Percentiles rank a stretch among this genome's conserved stretches.
Evolutionary conservation across 139 green algal genomes (phyloP).

Genomic region (Nannochloris sp.): DNA sequence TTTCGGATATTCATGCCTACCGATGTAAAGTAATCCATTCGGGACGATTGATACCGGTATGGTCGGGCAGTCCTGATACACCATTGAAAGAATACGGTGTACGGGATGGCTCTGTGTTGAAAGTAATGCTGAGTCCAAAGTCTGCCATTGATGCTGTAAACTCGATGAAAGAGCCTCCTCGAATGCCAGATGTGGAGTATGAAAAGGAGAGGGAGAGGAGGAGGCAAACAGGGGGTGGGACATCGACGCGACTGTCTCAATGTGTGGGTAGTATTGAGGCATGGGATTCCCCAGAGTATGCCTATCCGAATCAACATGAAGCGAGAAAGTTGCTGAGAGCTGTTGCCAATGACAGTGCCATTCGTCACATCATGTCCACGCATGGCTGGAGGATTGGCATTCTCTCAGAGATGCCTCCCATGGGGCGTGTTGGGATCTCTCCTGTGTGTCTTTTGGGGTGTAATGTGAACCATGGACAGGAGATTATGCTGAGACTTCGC

Average conservation of each 20-base stretch:
- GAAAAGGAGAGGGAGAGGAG: conserved; percentile 35
- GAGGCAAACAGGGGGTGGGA: background rate
- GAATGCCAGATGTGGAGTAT: conserved; percentile 46
- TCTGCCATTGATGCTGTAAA: conserved; percentile 28
- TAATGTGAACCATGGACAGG: too few species aligned
- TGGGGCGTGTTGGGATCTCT: conserved; percentile 58
- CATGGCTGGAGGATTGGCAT: conserved; percentile 49
- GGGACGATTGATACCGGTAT: too few species aligned
- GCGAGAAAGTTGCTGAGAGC: conserved; percentile 58
- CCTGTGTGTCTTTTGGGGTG: conserved; percentile 34
- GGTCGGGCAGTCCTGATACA: too few species aligned
- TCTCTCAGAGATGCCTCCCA: conserved; percentile 79
- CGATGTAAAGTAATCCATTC: too few species aligned
- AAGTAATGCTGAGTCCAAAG: conserved; percentile 23
- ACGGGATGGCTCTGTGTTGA: background rate
- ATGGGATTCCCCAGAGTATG: conserved; percentile 23
- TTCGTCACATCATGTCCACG: conserved; percentile 63
- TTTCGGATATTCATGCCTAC: too few species aligned
- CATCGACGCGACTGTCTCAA: background rate
- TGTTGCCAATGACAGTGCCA: conserved; percentile 55
- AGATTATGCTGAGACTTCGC: too few species aligned
- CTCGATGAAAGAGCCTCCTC: conserved; percentile 17
- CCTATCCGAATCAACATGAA: conserved; percentile 20
- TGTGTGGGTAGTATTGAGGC: conserved; percentile 20
- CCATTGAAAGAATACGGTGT: too few species aligned